Base-by-base conservation (phyloP, 2,329 filamentous ascomycete species). In the Talaromyces sp. region DNA sequence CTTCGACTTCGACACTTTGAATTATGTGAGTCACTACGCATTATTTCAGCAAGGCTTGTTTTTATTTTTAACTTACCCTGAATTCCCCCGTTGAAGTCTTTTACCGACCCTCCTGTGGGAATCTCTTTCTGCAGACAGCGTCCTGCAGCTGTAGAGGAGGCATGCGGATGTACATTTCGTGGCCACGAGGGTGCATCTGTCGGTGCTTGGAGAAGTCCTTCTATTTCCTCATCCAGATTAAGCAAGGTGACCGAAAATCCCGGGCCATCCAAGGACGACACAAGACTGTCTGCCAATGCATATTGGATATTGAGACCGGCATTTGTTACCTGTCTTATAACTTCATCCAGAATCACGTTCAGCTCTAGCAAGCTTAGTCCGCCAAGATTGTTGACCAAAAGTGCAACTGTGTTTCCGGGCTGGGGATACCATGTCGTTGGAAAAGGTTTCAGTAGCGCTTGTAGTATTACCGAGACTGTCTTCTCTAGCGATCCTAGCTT, bases 21-120 rank as follows among this genome's bases (percentile, higher is more conserved):
- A 46, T 21, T 24, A 19, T 46, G 43, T 46, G 9, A 46, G 69
- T 88, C 86, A 1, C 82, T 87, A 0, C 78, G 81, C 35, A 38
- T 8, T 38, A n/a, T 38, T 9, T 14, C 17, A 38, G 4, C 7
- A 38, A n/a, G 35, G 6, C 7, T 17, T 8, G 17, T 38, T 17
- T 14, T 38, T 17, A 3, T 2, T 5, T 17, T 38, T 9, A n/a
- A 63, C 9, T 43, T 24, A 24, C 43, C 43, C 9, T 46, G 19
- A 46, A 46, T 19, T 2, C 43, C 19, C 19, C 17, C 17, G 10
- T 8, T 46, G 19, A 46, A 46, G 3, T 46, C 43, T 19, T 46
- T 17, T 11, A 13, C 9, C 1, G n/a, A 4, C 11, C 11, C 19
- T 21, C 10, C 43, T 24, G 43, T 9, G 11, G 43, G 4, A 9